Evolutionary conservation across 192 early-diverging fungal species (phyloP).

Genomic region (Gigaspora rosea): DNA sequence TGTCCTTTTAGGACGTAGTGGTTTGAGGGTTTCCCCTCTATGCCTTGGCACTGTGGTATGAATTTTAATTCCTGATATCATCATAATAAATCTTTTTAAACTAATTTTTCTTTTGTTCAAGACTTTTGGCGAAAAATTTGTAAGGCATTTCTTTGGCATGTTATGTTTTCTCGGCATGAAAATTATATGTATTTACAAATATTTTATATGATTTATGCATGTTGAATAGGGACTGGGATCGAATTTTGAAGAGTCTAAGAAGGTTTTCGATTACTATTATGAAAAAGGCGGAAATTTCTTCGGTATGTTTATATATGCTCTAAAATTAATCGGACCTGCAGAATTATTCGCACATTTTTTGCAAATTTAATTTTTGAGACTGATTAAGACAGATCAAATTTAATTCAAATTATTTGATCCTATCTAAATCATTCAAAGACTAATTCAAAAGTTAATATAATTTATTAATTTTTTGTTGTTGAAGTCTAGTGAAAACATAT

Average conservation of each 20-base stretch:
- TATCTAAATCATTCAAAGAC: no score
- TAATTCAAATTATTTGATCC: no score
- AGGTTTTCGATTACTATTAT: constrained; percentile 50
- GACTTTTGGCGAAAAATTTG: constrained; percentile 46
- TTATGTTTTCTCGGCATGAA: not conserved
- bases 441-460: no score
- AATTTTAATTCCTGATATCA: not conserved
- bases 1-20: constrained; percentile 41
- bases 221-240: constrained; percentile 38
- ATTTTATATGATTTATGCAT: not conserved
- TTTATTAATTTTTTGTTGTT: no score
- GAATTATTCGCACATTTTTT: no score
- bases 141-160: not conserved
- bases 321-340: no score
- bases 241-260: constrained; percentile 48
- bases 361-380: no score
- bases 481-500: no score
- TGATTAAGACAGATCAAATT: no score
- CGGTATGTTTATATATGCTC: constrained; percentile 28
- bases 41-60: constrained; percentile 43
- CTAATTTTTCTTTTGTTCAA: constrained; percentile 12
- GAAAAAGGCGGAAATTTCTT: constrained; percentile 53
- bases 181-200: not conserved
- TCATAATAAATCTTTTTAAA: not conserved
- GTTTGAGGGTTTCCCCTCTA: constrained; percentile 44